A percentile compares a stretch with the other conserved stretches of the same genome.
Conservation (phyloP, 306 rosid genomes). For the Citrullus amarus region DNA sequence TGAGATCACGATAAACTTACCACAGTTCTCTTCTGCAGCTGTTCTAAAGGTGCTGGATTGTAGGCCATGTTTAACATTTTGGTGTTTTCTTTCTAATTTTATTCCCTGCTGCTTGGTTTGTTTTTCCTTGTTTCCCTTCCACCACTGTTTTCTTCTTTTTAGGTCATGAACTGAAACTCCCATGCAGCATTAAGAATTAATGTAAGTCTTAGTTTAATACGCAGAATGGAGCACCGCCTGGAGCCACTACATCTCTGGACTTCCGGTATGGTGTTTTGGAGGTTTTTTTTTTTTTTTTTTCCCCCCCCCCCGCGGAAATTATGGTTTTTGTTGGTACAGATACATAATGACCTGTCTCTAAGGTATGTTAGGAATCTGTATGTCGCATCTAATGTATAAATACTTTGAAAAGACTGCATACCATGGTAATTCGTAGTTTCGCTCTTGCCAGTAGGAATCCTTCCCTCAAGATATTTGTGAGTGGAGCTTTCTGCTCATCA, state of each 20-base stretch:
- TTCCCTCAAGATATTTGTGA: background rate
- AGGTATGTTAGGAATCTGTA: background rate
- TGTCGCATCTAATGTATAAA: background rate
- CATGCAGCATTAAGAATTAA: background rate
- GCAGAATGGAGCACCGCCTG: conserved; percentile 27
- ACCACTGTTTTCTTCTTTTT: background rate
- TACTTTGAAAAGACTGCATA: background rate
- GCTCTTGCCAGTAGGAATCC: background rate
- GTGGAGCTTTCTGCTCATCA: background rate
- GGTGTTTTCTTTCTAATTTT: background rate
- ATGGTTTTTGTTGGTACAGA: background rate
- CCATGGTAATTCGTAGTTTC: background rate
- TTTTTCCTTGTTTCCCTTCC: background rate
- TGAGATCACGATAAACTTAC: conserved; percentile 24
- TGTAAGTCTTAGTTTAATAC: conserved; percentile 7
- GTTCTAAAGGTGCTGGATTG: conserved; percentile 45
- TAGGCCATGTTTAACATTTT: background rate
- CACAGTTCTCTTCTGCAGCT: conserved; percentile 64
- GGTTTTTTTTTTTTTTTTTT: background rate
- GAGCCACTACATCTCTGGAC: conserved; percentile 26
- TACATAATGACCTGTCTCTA: background rate
- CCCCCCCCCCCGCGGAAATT: background rate
- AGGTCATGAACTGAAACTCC: background rate
- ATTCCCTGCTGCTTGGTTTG: background rate
- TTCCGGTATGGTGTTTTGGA: conserved; percentile 35